A percentile compares a stretch with the other conserved stretches of the same genome.
Conservation (phyloP, 1,284 basidiomycete species). For the Pyrrhoderma noxium region DNA sequence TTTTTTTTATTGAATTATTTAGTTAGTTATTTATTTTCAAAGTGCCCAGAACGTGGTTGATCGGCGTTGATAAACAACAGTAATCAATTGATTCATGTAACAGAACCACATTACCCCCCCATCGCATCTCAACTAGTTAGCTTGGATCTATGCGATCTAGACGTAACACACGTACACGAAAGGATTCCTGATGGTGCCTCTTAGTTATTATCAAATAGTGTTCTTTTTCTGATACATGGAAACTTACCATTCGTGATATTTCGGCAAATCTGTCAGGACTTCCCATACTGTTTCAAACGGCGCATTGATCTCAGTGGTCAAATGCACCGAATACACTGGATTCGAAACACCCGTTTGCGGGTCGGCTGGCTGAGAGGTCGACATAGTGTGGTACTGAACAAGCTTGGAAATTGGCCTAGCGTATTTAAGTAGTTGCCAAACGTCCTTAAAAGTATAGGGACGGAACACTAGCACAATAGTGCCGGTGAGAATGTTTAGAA, state of each 20-base stretch:
- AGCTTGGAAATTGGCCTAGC: too few relatives aligned
- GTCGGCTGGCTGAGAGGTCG: too few relatives aligned
- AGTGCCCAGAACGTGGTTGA: neutral
- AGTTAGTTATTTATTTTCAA: neutral
- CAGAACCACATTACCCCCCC: too few relatives aligned
- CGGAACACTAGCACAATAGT: too few relatives aligned
- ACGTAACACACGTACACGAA: conserved; percentile 43
- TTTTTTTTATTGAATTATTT: conserved; percentile 22
- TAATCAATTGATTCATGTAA: too few relatives aligned
- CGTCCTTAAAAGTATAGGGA: too few relatives aligned
- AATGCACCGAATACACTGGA: too few relatives aligned
- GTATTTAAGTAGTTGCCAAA: too few relatives aligned
- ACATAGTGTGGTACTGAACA: too few relatives aligned
- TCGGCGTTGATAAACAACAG: too few relatives aligned
- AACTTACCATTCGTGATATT: conserved; percentile 44
- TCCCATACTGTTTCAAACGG: conserved; percentile 43
- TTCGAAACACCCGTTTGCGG: too few relatives aligned
- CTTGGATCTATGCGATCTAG: neutral
- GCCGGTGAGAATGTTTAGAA: too few relatives aligned
- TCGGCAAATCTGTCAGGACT: conserved; percentile 38
- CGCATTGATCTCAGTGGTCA: conserved; percentile 34
- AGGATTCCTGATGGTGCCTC: conserved; percentile 47
- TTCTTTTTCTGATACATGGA: neutral
- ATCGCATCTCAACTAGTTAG: neutral
- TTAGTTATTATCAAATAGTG: neutral